These are phyloP conservation scores for Ustilago vetiveriae DNA, from an alignment of 1,284 basidiomycete species.

Conservation along the genomic window DNA sequence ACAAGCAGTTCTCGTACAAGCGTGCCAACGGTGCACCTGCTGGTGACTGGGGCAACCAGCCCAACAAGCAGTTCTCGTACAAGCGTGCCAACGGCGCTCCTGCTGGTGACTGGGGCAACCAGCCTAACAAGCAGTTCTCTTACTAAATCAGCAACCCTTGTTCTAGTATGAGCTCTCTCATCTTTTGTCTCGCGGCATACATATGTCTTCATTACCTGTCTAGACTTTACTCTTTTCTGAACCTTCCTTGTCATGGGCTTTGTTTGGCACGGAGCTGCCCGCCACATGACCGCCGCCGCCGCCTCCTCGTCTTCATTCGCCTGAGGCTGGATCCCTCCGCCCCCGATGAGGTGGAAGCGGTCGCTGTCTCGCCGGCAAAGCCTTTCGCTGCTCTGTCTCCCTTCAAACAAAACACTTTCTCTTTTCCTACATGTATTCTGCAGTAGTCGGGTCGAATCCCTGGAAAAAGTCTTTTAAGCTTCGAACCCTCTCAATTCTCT, in stretches of 20 bases:
- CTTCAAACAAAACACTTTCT: neutral
- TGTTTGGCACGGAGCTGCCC: neutral
- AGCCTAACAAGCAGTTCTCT: neutral
- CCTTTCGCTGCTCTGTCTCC: neutral
- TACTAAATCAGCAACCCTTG: conserved; percentile 12
- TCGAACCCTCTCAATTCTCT: neutral
- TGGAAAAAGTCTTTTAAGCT: too few relatives aligned
- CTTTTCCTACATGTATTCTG: conserved; percentile 3
- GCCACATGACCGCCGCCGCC: too few relatives aligned
- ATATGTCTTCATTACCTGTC: neutral
- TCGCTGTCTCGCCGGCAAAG: too few relatives aligned
- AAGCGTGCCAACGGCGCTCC: conserved; percentile 29
- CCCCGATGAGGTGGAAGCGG: too few relatives aligned
- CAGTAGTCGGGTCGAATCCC: conserved; percentile 8
- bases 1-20: conserved; percentile 3
- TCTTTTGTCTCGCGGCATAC: neutral
- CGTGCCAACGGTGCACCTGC: conserved; percentile 23
- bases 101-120: conserved; percentile 15
- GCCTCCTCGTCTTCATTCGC: too few relatives aligned
- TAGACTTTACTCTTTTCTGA: neutral
- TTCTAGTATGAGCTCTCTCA: neutral
- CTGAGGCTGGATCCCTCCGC: neutral
- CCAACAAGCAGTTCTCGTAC: conserved; percentile 15
- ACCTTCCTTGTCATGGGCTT: neutral
- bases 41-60: conserved; percentile 22